These are phyloP conservation scores for Clonostachys chloroleuca DNA, from an alignment of 2,329 filamentous ascomycete genomes.

Conservation along the genomic window DNA sequence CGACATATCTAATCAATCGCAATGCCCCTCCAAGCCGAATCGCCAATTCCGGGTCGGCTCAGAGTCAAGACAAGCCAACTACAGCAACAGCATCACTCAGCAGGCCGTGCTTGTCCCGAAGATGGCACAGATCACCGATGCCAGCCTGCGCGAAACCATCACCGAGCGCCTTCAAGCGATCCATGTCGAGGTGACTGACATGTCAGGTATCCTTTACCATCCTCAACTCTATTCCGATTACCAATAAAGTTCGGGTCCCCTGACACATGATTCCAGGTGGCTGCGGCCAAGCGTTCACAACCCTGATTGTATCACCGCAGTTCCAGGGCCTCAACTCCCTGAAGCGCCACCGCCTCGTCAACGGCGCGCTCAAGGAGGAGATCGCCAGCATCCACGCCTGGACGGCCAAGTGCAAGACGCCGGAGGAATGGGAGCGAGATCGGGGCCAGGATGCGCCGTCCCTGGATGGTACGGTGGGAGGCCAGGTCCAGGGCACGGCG, in stretches of 20 bases:
- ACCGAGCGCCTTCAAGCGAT: slow-evolving; percentile 65
- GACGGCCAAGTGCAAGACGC: slow-evolving; percentile 91
- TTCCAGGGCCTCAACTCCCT: slow-evolving; percentile 73
- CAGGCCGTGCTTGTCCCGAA: no score
- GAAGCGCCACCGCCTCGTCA: slow-evolving; percentile 82
- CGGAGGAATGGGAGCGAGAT: slow-evolving; percentile 80
- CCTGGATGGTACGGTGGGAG: slow-evolving; percentile 36
- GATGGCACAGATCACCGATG: slow-evolving; percentile 61
- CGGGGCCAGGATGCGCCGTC: slow-evolving; percentile 30
- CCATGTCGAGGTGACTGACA: slow-evolving; percentile 84
- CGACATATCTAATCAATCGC: slow-evolving; percentile 30
- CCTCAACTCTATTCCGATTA: slow-evolving; percentile 4
- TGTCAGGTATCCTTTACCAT: slow-evolving; percentile 65
- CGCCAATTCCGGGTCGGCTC: no score
- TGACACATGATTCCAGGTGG: slow-evolving; percentile 36
- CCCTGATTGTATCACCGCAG: slow-evolving; percentile 57
- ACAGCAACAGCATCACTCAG: no score
- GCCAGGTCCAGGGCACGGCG: slow-evolving; percentile 29
- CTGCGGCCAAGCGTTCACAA: slow-evolving; percentile 58
- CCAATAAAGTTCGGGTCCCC: not conserved
- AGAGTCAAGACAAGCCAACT: no score
- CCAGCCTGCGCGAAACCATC: slow-evolving; percentile 64
- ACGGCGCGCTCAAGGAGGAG: slow-evolving; percentile 76
- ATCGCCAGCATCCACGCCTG: slow-evolving; percentile 91
- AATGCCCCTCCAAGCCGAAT: slow-evolving; percentile 8